Conservation (phyloP, 768 basidiomycete species). For the Serendipita sp. region DNA sequence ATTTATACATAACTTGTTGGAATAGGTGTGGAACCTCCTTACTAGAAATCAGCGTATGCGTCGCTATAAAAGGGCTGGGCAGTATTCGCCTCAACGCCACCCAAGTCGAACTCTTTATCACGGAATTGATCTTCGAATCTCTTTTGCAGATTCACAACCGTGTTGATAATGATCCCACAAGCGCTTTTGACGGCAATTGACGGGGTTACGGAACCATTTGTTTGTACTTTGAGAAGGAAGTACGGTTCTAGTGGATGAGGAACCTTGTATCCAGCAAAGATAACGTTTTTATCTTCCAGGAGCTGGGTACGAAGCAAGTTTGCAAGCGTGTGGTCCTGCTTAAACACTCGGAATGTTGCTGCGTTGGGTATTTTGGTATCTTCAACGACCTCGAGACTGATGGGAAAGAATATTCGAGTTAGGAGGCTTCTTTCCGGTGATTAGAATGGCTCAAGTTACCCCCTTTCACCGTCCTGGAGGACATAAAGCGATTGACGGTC, state of each 20-base stretch:
- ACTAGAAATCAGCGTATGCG: conserved; percentile 1
- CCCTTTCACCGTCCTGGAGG: conserved; percentile 82
- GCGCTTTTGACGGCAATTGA: conserved; percentile 70
- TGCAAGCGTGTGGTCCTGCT: conserved; percentile 93
- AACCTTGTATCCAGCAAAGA: conserved; percentile 96
- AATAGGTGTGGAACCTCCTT: too few relatives aligned
- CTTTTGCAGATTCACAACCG: conserved; percentile 22
- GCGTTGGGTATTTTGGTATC: conserved; percentile 98
- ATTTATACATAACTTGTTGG: too few relatives aligned
- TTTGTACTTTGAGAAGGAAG: conserved; percentile 91
- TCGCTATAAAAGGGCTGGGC: not conserved
- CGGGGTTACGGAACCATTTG: conserved; percentile 74
- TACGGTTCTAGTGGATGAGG: conserved; percentile 91
- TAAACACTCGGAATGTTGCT: conserved; percentile 82
- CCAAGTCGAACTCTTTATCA: conserved; percentile 13
- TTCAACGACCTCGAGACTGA: conserved; percentile 76
- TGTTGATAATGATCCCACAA: conserved; percentile 62
- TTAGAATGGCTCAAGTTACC: conserved; percentile 39
- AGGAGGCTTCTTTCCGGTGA: conserved; percentile 5
- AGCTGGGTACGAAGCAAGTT: conserved; percentile 98
- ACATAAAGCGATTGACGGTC: conserved; percentile 81
- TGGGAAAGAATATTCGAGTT: conserved; percentile 3
- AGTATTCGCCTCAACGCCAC: not conserved
- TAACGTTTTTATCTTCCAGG: conserved; percentile 67
- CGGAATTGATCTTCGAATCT: conserved; percentile 21